Conservation (phyloP, 179 eudicot genomes). For the Kewa caespitosa region DNA sequence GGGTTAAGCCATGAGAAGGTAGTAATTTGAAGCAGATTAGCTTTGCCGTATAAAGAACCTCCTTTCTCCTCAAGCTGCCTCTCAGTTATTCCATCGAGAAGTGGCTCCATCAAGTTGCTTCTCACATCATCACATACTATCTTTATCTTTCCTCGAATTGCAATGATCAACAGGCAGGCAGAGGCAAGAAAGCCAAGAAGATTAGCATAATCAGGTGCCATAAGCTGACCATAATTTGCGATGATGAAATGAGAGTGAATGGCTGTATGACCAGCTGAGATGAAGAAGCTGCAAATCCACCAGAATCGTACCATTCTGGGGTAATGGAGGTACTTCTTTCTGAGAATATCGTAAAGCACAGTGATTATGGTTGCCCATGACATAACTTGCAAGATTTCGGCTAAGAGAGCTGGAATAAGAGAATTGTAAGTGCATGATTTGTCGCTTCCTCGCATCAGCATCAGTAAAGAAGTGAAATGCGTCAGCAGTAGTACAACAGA, state of each 20-base stretch:
- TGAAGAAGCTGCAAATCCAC: conserved; percentile 72
- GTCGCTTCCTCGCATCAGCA: conserved; percentile 31
- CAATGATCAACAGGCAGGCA: conserved; percentile 43
- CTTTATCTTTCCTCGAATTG: conserved; percentile 55
- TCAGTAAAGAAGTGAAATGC: conserved; percentile 36
- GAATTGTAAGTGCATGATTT: conserved; percentile 39
- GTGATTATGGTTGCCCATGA: conserved; percentile 52
- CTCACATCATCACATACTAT: conserved; percentile 16
- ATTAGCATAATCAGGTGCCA: conserved; percentile 43
- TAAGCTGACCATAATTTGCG: conserved; percentile 28
- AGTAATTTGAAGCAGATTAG: conserved; percentile 55
- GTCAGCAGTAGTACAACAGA: conserved; percentile 47
- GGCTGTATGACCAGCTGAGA: conserved; percentile 40
- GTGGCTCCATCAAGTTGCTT: conserved; percentile 54
- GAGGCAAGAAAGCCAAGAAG: conserved; percentile 47
- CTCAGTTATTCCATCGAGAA: conserved; percentile 48
- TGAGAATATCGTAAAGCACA: conserved; percentile 31
- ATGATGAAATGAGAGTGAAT: conserved; percentile 38
- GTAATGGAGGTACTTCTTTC: conserved; percentile 26
- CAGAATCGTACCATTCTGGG: conserved; percentile 70
- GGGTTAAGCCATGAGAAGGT: conserved; percentile 93
- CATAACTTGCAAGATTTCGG: conserved; percentile 56
- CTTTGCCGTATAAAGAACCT: conserved; percentile 63
- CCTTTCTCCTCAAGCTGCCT: conserved; percentile 36
- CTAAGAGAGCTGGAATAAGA: conserved; percentile 29